Evolutionary conservation across 805 yeast genomes (phyloP), one percentile per base, ranked within the genome.

Genomic region (Torulaspora maleeae): DNA sequence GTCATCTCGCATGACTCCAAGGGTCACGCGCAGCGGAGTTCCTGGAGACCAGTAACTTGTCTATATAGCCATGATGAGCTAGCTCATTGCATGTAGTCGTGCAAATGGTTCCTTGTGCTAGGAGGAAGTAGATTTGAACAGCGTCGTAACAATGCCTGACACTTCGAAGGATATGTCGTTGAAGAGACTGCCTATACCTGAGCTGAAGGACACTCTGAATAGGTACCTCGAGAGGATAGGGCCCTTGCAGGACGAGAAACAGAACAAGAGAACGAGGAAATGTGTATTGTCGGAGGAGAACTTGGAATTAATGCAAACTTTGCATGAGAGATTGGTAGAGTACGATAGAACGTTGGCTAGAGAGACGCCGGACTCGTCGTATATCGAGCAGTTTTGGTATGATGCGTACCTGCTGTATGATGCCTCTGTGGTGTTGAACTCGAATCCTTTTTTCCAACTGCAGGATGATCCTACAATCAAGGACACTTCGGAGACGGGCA

Each of bases 331-430:
- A 73, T 66, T 63, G 88, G 79, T 78, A 43, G 71, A 70, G 44
- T 75, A 78, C 41, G 95, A 89, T 59, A 68, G 74, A 22, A 80
- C 79, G 54, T 72, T 89, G 42, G 70, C 81, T 13, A 75, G 74
- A 40, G 86, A 83, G 5, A 73, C 76, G 41, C 69, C 81, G 12
- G 70, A 87, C 50, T 80, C 85, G 40, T 83, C 95, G 2, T 89
- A 85, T 63, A 89, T 89, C 51, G 96, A 89, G 66, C 95, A 89
- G 64, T 89, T 89, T 64, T 89, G 96, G 96, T 89, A 79, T 65
- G 96, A 89, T 61, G 80, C 95, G 1, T 89, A 89, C 64, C 72
- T 89, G 53, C 82, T 82, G 63, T 86, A 85, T 63, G 96, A 89
- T 64, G 82, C 86, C 9, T 89, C 93, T 0, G 95, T 89, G 32